Evolutionary conservation across 768 basidiomycete species (phyloP), one percentile per base, ranked within the genome.

Genomic region (Gelatoporia subvermispora): DNA sequence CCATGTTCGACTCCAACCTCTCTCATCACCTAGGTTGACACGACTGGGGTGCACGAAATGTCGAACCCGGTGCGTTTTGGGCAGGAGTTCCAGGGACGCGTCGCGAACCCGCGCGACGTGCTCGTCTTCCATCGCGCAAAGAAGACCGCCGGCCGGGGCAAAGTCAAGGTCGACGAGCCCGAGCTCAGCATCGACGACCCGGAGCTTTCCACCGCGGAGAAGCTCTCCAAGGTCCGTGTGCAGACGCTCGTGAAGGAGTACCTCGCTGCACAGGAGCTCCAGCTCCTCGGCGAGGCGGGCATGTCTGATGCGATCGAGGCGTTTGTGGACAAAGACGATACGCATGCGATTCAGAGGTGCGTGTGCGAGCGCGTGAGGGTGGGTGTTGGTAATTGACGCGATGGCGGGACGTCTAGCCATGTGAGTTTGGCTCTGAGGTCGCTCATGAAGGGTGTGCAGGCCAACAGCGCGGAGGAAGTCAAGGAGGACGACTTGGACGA

Each of bases 261-360:
- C 65, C 68, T 99, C 41, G 75, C 83, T 7, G 93, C 91, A 43
- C 96, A 98, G 70, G 90, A 94, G 64, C 68, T 98, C 60, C 93
- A 96, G 70, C 69, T 98, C 43, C 70, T 98, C 16, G 90, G 88
- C 1, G 93, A 96, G 68, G 74, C 76, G 36, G 93, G 87, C 21
- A 89, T 99, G 87, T 85, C 84, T 35, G 89, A 93, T 63, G 96
- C 96, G 5, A 93, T 99, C 45, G 85, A 90, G 71, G 77, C 85
- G 67, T 98, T 89, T 68, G 94, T 99, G 50, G 94, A 97, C 66
- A 99, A 99, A 74, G 95, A 97, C 60, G 93, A 96, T 65, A 83
- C 81, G 23, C 88, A 93, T 71, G 92, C 95, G 8, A 95, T 99
- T 61, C 79, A 84, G 55, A 78, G 72, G 93, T 93, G 55, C 55